Evolutionary conservation across 1,284 basidiomycete genomes (phyloP).

Genomic region (Erythrobasidium hasegawianum): DNA sequence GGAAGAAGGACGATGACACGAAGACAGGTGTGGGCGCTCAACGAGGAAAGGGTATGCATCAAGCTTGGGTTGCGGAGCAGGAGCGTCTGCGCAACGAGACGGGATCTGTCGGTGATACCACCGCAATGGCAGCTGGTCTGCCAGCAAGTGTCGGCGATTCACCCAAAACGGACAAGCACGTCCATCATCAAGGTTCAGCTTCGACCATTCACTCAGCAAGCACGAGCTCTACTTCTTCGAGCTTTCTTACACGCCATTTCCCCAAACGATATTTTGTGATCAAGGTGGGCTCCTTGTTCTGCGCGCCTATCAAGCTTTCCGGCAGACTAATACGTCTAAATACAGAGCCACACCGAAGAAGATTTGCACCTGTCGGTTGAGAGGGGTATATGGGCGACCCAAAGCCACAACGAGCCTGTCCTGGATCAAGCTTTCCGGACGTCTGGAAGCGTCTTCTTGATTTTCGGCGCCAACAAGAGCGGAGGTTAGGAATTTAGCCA

Average conservation of each 20-base stretch:
- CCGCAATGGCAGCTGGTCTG: neutral
- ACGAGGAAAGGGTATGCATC: constrained; percentile 78
- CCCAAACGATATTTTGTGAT: constrained; percentile 87
- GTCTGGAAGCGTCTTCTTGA: constrained; percentile 28
- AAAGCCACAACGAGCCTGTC: constrained; percentile 63
- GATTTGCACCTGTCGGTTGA: constrained; percentile 82
- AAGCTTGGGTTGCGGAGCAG: constrained; percentile 67
- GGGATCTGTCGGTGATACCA: neutral
- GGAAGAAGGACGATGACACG: constrained; percentile 56
- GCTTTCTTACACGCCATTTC: constrained; percentile 54
- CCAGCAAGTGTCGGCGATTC: neutral
- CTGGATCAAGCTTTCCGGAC: constrained; percentile 70
- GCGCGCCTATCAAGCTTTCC: neutral
- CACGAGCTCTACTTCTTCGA: constrained; percentile 40
- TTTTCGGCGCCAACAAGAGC: constrained; percentile 36
- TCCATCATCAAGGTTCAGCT: constrained; percentile 6
- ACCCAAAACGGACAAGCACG: neutral
- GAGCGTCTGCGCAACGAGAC: constrained; percentile 46
- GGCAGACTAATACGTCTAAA: neutral
- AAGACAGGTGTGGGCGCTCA: constrained; percentile 87
- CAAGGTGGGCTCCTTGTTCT: constrained; percentile 59
- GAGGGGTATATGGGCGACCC: constrained; percentile 82
- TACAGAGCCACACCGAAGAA: constrained; percentile 54
- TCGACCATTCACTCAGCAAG: constrained; percentile 33
- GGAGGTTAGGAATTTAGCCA: constrained; percentile 33